A percentile compares a stretch with the other conserved stretches of the same genome.
Conservation (phyloP, 148 eudicot genomes). For the Linanthus parryae region DNA sequence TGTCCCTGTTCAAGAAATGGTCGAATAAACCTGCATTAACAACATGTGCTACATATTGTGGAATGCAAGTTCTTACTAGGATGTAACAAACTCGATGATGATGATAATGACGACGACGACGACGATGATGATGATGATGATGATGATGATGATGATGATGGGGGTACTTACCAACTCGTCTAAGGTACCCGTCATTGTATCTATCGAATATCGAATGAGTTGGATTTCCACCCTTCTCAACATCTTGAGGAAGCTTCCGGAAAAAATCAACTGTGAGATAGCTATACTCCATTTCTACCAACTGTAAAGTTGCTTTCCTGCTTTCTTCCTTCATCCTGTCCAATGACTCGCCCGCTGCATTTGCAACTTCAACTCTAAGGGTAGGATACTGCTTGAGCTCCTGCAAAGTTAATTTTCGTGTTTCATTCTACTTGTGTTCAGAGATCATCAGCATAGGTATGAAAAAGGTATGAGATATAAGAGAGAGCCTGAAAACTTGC, state of each 20-base stretch:
- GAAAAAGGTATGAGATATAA: not conserved
- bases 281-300: constrained; percentile 92
- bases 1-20: constrained; percentile 76
- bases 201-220: constrained; percentile 95
- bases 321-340: constrained; percentile 95
- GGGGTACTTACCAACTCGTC: constrained; percentile 73
- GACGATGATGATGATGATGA: too few relatives aligned
- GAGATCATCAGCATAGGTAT: not conserved
- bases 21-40: too few relatives aligned
- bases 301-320: constrained; percentile 81
- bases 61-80: too few relatives aligned
- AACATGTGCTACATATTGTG: too few relatives aligned
- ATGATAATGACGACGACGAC: too few relatives aligned
- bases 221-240: constrained; percentile 99
- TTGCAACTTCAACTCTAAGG: constrained; percentile 71
- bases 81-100: too few relatives aligned
- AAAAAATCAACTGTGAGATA: constrained; percentile 92
- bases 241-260: constrained; percentile 98
- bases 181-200: constrained; percentile 86
- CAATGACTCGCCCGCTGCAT: constrained; percentile 77
- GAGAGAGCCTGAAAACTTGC: constrained; percentile 32
- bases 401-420: constrained; percentile 32
- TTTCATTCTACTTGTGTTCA: not conserved
- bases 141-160: too few relatives aligned
- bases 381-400: constrained; percentile 91